Evolutionary conservation across 345 rosid genomes (phyloP).

Genomic region (Eutrema japonicum): DNA sequence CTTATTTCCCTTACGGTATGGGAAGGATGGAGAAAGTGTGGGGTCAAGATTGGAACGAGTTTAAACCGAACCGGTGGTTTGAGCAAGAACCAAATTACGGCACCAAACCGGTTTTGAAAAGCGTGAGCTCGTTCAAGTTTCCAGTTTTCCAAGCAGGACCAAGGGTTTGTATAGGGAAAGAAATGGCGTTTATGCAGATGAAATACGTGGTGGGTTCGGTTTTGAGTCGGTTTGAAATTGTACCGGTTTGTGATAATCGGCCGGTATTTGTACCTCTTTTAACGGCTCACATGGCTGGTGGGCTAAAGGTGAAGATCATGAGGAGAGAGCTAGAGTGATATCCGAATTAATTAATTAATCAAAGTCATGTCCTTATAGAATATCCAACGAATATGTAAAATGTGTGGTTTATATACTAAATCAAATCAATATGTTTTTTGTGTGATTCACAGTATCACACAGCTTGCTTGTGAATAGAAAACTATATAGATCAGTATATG

Average conservation of each 20-base stretch:
- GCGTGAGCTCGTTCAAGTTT: conserved; percentile 57
- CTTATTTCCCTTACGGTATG: conserved; percentile 72
- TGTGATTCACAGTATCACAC: conserved; percentile 16
- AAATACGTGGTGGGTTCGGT: conserved; percentile 66
- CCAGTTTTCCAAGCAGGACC: conserved; percentile 84
- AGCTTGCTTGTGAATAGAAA: conserved; percentile 11
- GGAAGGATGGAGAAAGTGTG: conserved; percentile 76
- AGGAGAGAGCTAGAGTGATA: conserved; percentile 36
- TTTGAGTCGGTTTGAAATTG: conserved; percentile 49
- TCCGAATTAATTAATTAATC: conserved; percentile 1
- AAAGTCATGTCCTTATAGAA: conserved; percentile 10
- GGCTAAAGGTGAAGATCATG: conserved; percentile 55
- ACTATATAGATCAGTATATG: conserved; percentile 1
- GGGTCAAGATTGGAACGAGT: conserved; percentile 69
- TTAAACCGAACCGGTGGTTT: conserved; percentile 66
- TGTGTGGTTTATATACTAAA: conserved; percentile 17
- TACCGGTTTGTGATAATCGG: conserved; percentile 40
- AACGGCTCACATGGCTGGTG: conserved; percentile 79
- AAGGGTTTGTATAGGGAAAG: conserved; percentile 73
- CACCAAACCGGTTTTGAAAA: conserved; percentile 40
- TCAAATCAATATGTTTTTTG: background rate
- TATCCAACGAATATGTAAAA: conserved; percentile 31
- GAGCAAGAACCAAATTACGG: conserved; percentile 32
- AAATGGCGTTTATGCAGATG: conserved; percentile 79
- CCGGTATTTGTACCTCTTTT: conserved; percentile 64